phyloP scores from a whole-genome alignment of 2,329 filamentous ascomycete genomes.

The Esteya vermicola region DNA sequence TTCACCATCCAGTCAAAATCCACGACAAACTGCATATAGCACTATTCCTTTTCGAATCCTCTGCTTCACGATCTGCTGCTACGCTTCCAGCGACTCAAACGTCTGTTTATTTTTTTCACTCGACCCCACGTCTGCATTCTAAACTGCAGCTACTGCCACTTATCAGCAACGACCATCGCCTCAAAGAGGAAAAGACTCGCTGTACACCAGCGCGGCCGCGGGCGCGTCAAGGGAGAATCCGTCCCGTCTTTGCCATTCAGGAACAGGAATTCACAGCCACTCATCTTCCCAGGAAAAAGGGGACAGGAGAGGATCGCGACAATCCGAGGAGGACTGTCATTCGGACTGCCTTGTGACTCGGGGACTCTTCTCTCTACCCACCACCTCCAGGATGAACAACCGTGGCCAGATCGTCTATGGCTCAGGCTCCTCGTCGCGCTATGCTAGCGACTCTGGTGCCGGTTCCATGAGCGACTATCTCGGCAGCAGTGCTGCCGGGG shows the following conservation, averaged over 20 bases:
- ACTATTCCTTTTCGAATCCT: slow-evolving; percentile 11
- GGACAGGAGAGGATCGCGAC: background rate
- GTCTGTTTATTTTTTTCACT: background rate
- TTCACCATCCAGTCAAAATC: slow-evolving; percentile 16
- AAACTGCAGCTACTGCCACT: no score
- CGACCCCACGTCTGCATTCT: background rate
- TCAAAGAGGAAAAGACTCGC: no score
- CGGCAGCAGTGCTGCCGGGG: slow-evolving; percentile 6
- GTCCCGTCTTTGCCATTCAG: no score
- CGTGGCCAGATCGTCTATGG: slow-evolving; percentile 19
- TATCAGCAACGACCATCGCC: no score
- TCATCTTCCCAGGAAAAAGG: background rate
- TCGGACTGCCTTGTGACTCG: no score
- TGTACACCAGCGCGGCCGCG: no score
- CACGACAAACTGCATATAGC: slow-evolving; percentile 15
- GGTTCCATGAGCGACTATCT: slow-evolving; percentile 19
- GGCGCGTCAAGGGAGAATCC: no score
- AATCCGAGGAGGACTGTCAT: no score
- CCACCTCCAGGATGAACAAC: slow-evolving; percentile 6
- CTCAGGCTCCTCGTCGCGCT: slow-evolving; percentile 15
- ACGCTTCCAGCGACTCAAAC: background rate
- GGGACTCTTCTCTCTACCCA: no score
- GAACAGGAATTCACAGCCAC: no score
- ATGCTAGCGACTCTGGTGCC: slow-evolving; percentile 18
- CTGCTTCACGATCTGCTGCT: slow-evolving; percentile 1